Evolutionary conservation across 192 early-diverging fungal species (phyloP).

Genomic region (Entomortierella lignicola): DNA sequence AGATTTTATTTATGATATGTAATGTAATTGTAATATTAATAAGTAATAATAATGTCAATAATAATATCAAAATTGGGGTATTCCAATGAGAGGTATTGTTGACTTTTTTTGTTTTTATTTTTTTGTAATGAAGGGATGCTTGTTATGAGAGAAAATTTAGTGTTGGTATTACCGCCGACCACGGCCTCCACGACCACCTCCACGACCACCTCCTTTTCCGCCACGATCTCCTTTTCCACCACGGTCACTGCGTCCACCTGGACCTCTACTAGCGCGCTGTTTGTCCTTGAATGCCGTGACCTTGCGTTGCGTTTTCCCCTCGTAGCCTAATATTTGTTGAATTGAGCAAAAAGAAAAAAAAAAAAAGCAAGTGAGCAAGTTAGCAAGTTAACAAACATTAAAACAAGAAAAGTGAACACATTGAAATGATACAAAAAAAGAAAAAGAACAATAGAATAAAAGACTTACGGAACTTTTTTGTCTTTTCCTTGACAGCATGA

Average conservation of each 20-base stretch:
- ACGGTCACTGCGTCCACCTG: conserved; percentile 35
- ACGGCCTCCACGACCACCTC: conserved; percentile 20
- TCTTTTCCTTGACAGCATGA: conserved; percentile 33
- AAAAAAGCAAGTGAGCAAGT: not conserved
- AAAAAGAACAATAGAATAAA: too few relatives aligned
- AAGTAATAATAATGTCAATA: too few relatives aligned
- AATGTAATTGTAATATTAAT: too few relatives aligned
- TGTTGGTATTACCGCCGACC: conserved; percentile 5
- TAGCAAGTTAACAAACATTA: not conserved
- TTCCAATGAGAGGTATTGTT: too few relatives aligned
- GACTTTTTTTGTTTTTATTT: not conserved
- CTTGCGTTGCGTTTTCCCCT: conserved; percentile 49
- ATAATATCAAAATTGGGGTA: too few relatives aligned
- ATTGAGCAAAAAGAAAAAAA: not conserved
- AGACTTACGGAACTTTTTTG: conserved; percentile 52
- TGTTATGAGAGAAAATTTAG: not conserved
- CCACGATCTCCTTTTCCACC: conserved; percentile 28
- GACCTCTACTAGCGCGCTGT: conserved; percentile 12
- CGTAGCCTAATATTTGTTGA: conserved; percentile 19
- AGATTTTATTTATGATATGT: conserved; percentile 3
- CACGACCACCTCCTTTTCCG: conserved; percentile 2
- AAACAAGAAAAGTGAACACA: not conserved
- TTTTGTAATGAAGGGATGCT: conserved; percentile 6
- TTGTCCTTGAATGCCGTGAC: conserved; percentile 33
- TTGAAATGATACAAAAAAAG: not conserved